A percentile compares a stretch with the other conserved stretches of the same genome.
Evolutionary conservation across 257 asterid species (phyloP).

Genomic region (Lycium ferocissimum): DNA sequence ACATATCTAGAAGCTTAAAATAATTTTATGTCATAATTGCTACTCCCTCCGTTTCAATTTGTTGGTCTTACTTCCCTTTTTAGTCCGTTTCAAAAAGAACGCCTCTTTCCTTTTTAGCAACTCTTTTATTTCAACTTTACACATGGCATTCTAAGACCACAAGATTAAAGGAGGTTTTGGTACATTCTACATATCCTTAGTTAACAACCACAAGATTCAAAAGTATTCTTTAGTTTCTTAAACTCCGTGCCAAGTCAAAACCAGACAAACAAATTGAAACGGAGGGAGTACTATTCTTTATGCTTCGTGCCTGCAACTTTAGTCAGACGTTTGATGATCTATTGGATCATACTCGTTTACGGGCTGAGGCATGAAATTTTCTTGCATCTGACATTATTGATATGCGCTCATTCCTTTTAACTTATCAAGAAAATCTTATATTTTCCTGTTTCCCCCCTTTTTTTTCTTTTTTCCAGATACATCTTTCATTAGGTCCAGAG

Average conservation of each 20-base stretch:
- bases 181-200: too few species aligned
- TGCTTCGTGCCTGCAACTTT: background rate
- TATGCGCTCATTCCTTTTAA: background rate
- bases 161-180: too few species aligned
- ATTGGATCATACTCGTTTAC: constrained; percentile 12
- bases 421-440: background rate
- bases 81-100: too few species aligned
- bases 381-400: background rate
- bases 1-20: constrained; percentile 6
- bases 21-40: background rate
- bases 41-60: background rate
- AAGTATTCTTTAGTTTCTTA: too few species aligned
- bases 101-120: too few species aligned
- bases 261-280: too few species aligned
- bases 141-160: too few species aligned
- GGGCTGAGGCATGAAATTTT: background rate
- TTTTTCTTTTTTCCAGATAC: constrained; percentile 65
- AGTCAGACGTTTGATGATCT: constrained; percentile 11
- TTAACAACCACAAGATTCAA: too few species aligned
- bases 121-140: too few species aligned
- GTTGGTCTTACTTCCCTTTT: too few species aligned
- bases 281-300: background rate
- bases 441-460: background rate
- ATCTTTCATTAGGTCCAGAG: constrained; percentile 82
- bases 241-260: too few species aligned